phyloP scores from a whole-genome alignment of 2,329 filamentous ascomycete genomes.

The Monilinia fructigena region DNA sequence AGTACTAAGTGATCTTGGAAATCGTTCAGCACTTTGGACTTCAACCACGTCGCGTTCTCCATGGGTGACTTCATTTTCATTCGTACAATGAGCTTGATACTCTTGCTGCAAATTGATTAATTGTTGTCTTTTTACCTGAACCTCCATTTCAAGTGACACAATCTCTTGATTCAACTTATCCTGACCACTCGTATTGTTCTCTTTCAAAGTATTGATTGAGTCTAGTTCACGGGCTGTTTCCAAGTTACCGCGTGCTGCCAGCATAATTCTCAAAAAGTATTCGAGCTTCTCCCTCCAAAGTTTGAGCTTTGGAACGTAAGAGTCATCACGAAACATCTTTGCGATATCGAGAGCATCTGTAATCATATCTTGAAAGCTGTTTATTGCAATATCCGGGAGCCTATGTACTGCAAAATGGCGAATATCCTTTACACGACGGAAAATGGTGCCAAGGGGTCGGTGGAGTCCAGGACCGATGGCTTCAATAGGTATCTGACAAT shows the following conservation, averaged over 20 bases:
- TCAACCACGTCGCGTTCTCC: background rate
- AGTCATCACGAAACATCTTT: constrained; percentile 20
- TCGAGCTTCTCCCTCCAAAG: constrained; percentile 10
- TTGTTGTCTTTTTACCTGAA: background rate
- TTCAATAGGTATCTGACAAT: constrained; percentile 24
- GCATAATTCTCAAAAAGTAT: background rate
- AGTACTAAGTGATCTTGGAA: background rate
- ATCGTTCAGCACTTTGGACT: background rate
- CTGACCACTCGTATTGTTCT: background rate
- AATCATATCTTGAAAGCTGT: constrained; percentile 21
- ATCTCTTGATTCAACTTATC: background rate
- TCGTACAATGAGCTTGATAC: background rate
- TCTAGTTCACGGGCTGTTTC: background rate
- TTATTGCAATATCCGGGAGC: constrained; percentile 22
- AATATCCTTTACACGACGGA: constrained; percentile 21
- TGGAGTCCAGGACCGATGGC: constrained; percentile 20
- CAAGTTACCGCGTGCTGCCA: background rate
- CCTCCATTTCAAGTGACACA: background rate
- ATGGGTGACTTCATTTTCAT: background rate
- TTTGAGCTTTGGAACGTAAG: background rate
- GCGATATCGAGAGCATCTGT: constrained; percentile 21
- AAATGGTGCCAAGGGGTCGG: constrained; percentile 9
- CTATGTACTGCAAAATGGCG: constrained; percentile 28
- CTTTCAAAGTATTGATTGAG: background rate
- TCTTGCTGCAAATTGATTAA: background rate